Evolutionary conservation across 2,329 filamentous ascomycete genomes (phyloP), one percentile per base, ranked within the genome.

Genomic region (Nemania sp.): DNA sequence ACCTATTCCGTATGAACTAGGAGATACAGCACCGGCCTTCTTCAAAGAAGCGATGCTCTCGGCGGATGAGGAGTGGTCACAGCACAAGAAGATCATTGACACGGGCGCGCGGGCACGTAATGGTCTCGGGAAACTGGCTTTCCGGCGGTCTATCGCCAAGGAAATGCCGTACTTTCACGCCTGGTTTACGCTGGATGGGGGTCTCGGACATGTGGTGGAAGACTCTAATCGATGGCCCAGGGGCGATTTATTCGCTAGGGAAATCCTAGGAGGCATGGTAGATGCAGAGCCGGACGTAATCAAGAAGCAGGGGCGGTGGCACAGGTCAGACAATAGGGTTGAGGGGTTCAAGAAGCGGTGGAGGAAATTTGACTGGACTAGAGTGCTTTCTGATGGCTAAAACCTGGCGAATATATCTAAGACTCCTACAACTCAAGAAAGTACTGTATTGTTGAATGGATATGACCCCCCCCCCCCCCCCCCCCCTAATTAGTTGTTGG

Each of bases 161-260:
- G 95, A 99, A 83, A 95, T 97, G 92, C 95, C 97, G 0, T 99
- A 99, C 79, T 99, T 99, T 76, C 96, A 99, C 79, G 95, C 91
- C 22, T 99, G 95, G 94, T 98, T 98, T 78, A 88, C 89, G 60
- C 83, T 99, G 0, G 94, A 99, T 77, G 96, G 96, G 2, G 96
- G 96, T 0, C 81, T 99, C 72, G 96, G 93, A 0, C 96, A 99
- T 79, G 85, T 99, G 8, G 92, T 99, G 0, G 96, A 99, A 80
- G 93, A 99, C 74, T 84, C 89, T 29, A 87, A 89, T 56, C 85
- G 90, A 58, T 99, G 96, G 96, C 97, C 97, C 0, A 88, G 87
- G 74, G 95, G 95, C 0, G 96, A 99, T 80, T 79, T 98, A 20
- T 99, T 99, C 78, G 96, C 96, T 1, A 85, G 96, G 62, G 96